A percentile compares a stretch with the other conserved stretches of the same genome.
Evolutionary conservation across 2,329 filamentous ascomycete species (phyloP).

Genomic region (Aspergillus tanneri): DNA sequence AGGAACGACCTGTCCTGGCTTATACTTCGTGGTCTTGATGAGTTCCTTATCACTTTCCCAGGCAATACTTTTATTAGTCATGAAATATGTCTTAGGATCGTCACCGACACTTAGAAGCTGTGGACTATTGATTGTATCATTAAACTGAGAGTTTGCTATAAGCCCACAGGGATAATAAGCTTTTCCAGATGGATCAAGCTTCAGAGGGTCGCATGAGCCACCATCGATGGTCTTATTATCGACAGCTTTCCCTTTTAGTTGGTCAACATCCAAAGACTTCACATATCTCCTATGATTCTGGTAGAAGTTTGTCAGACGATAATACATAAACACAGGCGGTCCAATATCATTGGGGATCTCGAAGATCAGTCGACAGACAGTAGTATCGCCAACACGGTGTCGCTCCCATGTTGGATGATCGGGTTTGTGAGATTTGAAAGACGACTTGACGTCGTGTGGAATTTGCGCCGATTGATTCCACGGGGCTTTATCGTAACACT

Average conservation of each 20-base stretch:
- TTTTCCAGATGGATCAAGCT: conserved; percentile 55
- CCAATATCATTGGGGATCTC: conserved; percentile 74
- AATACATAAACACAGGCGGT: conserved; percentile 87
- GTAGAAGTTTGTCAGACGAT: conserved; percentile 95
- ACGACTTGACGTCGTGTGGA: conserved; percentile 57
- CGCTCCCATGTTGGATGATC: conserved; percentile 36
- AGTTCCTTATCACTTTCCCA: conserved; percentile 81
- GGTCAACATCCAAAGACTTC: conserved; percentile 77
- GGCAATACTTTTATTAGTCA: conserved; percentile 77
- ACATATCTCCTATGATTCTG: conserved; percentile 98
- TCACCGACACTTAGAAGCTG: conserved; percentile 54
- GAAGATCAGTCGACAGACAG: conserved; percentile 72
- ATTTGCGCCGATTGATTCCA: conserved; percentile 51
- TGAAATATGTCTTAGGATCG: conserved; percentile 63
- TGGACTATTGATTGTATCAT: conserved; percentile 78
- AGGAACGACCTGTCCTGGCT: conserved; percentile 65
- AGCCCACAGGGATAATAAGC: conserved; percentile 93
- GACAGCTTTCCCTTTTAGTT: conserved; percentile 72
- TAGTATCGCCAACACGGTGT: conserved; percentile 38
- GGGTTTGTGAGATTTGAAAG: conserved; percentile 64
- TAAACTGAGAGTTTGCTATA: conserved; percentile 96
- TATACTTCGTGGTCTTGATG: conserved; percentile 70
- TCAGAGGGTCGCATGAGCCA: conserved; percentile 75
- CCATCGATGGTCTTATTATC: conserved; percentile 59
- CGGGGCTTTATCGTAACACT: conserved; percentile 61